Conservation (phyloP, 2,329 filamentous ascomycete species). For the Claviceps quebecensis region DNA sequence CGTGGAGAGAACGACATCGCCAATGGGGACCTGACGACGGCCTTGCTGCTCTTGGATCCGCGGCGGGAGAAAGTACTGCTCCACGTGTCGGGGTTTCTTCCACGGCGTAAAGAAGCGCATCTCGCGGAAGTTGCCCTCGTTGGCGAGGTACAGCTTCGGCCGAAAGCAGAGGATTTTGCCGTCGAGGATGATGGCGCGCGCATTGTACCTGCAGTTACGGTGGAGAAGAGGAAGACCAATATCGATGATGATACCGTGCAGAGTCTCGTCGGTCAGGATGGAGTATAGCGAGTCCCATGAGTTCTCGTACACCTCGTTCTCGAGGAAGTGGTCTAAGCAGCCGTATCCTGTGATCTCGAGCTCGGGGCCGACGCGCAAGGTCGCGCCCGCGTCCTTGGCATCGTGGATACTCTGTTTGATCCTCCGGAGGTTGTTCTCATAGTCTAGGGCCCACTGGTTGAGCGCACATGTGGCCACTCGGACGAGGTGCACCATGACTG, state of each 20-base stretch:
- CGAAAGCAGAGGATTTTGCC: conserved; percentile 53
- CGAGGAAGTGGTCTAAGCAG: conserved; percentile 32
- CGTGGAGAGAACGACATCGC: conserved; percentile 23
- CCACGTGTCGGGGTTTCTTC: conserved; percentile 17
- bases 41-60: conserved; percentile 18
- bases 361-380: conserved; percentile 44
- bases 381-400: conserved; percentile 48
- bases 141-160: conserved; percentile 19
- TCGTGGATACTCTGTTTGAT: conserved; percentile 48
- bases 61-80: conserved; percentile 21
- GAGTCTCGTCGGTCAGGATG: conserved; percentile 18
- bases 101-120: conserved; percentile 25
- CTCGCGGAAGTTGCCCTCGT: conserved; percentile 23
- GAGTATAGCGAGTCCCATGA: conserved; percentile 18
- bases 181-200: conserved; percentile 24
- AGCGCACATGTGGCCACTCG: conserved; percentile 22
- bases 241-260: conserved; percentile 25
- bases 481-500: conserved; percentile 23
- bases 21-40: conserved; percentile 22
- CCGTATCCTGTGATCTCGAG: conserved; percentile 26
- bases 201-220: conserved; percentile 11
- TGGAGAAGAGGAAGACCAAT: conserved; percentile 29
- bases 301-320: conserved; percentile 24
- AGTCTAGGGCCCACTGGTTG: conserved; percentile 21
- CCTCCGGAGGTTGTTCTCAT: conserved; percentile 46